Percentiles rank a stretch among this genome's conserved stretches.
Evolutionary conservation across 106 monocot species (phyloP).

Genomic region (Iris macrosiphon): DNA sequence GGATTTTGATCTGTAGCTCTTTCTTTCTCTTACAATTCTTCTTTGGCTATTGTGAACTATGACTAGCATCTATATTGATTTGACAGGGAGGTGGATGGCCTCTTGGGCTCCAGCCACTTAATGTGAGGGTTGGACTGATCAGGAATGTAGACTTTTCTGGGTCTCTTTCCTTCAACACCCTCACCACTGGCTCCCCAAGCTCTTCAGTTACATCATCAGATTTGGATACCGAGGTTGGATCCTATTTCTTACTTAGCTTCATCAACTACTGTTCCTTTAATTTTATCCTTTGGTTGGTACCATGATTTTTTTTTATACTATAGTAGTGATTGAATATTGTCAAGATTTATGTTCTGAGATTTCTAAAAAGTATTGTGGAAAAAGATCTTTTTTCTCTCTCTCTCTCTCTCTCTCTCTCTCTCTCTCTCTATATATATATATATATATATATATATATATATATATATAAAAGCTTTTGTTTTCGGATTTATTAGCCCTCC

Average conservation of each 20-base stretch:
- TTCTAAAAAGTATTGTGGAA: no score
- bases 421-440: no score
- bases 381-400: no score
- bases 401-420: no score
- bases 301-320: no score
- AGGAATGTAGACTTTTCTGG: slow-evolving; percentile 24
- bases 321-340: no score
- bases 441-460: no score
- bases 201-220: slow-evolving; percentile 27
- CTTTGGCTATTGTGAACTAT: no score
- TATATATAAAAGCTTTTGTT: no score
- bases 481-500: no score
- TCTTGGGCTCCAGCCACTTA: slow-evolving; percentile 39
- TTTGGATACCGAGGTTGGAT: slow-evolving; percentile 28
- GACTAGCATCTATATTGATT: background rate
- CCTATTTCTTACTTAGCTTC: background rate
- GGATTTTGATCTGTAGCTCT: background rate
- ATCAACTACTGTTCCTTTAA: background rate
- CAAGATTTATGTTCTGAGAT: no score
- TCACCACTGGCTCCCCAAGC: slow-evolving; percentile 25
- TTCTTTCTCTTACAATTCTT: background rate
- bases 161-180: slow-evolving; percentile 23
- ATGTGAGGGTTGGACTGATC: slow-evolving; percentile 13
- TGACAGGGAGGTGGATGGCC: slow-evolving; percentile 45
- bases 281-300: no score